Evolutionary conservation across 768 basidiomycete species (phyloP).

Genomic region (Lactarius pseudohatsudake): DNA sequence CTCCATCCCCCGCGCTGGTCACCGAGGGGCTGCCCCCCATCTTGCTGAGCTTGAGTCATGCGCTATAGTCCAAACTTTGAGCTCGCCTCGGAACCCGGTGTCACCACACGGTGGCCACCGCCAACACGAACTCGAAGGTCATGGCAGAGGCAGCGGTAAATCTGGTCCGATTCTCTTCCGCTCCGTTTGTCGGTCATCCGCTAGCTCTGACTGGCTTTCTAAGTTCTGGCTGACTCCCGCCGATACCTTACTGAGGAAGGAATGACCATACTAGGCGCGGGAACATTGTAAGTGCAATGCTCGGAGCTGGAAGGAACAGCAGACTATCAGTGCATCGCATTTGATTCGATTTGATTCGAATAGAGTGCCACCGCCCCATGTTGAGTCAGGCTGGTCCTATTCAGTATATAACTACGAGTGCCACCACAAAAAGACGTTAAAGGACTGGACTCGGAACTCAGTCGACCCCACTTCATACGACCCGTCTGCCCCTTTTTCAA

Average conservation of each 20-base stretch:
- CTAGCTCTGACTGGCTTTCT: too few relatives aligned
- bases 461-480: constrained; percentile 3
- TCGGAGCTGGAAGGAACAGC: neutral
- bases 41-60: too few relatives aligned
- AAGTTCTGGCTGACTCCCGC: neutral
- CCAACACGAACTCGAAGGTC: constrained; percentile 23
- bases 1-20: too few relatives aligned
- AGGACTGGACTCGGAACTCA: neutral
- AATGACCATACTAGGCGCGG: neutral
- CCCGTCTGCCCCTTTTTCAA: neutral
- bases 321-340: neutral
- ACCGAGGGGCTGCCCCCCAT: too few relatives aligned
- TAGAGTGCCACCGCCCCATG: constrained; percentile 15
- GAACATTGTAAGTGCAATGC: neutral
- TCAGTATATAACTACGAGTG: constrained; percentile 1
- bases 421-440: constrained; percentile 1
- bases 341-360: constrained; percentile 1
- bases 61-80: too few relatives aligned
- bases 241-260: neutral
- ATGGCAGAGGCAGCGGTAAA: neutral
- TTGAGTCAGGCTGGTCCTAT: neutral
- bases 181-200: too few relatives aligned
- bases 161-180: too few relatives aligned
- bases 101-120: constrained; percentile 39
- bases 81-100: too few relatives aligned